Base-by-base conservation (phyloP, 2,329 filamentous ascomycete species). In the Aspergillaceae sp. region DNA sequence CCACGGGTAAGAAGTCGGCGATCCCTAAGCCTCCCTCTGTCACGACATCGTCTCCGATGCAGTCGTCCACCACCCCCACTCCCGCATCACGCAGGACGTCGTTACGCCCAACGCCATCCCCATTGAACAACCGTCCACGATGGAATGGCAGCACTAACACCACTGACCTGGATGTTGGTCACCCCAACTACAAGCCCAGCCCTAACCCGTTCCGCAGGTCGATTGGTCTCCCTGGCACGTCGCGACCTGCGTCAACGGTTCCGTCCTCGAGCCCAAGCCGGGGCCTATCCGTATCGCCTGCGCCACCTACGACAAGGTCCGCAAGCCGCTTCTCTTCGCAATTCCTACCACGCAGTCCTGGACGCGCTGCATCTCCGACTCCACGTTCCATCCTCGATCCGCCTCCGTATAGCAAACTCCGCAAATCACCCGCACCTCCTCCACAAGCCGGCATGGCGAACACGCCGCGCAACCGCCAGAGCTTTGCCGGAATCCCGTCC, bases 131-230 rank as follows among this genome's bases (percentile, higher is more conserved):
- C 47, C 80, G 84, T 43, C 87, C 87, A 3, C 77, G 81, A 48
- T 92, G 87, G 87, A 91, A 83, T 59, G 60, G 58, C 7, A 85
- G 82, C 29, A 79, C 81, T 4, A 87, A 84, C 56, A 76, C 78
- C 4, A 69, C 69, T 5, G 76, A 81, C 50, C 70, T 81, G n/a
- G 75, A 83, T 30, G 77, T 79, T n/a, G 81, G 82, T n/a, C n/a
- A n/a, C 28, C 82, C 85, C 62, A 79, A 80, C 61, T 84, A 81
- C 67, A 83, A 79, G 56, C 78, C 83, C 7, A 66, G 83, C 7
- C 78, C 67, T 33, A 78, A 1, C 78, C 80, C 0, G 81, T 76
- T 50, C 47, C 58, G 64, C 43, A 71, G 68, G 41, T 56, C 56
- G 34, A 62, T 62, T 7, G 53, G 58, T 8, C 36, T 19, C 9